Evolutionary conservation across 2,329 filamentous ascomycete genomes (phyloP).

Genomic region (Cercospora berteroae): DNA sequence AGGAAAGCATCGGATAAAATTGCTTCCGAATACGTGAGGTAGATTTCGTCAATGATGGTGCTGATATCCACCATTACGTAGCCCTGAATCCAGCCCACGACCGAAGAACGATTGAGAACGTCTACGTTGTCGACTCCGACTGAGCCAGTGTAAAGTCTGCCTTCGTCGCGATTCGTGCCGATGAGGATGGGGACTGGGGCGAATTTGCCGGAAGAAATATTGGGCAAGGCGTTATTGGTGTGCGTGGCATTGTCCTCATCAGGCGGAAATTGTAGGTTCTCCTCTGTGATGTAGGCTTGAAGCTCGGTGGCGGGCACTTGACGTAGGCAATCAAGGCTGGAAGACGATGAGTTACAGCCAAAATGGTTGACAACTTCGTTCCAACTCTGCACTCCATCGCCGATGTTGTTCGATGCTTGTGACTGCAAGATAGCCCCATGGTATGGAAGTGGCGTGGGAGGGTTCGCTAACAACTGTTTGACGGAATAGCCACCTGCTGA

Average conservation of each 20-base stretch:
- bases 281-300: slow-evolving; percentile 9
- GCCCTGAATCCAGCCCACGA: neutral
- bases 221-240: slow-evolving; percentile 4
- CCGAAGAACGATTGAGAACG: neutral
- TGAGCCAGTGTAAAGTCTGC: slow-evolving; percentile 19
- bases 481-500: slow-evolving; percentile 21
- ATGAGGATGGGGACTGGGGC: slow-evolving; percentile 25
- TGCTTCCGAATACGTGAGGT: neutral
- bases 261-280: slow-evolving; percentile 23
- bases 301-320: slow-evolving; percentile 10
- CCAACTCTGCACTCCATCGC: slow-evolving; percentile 6
- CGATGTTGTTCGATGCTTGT: neutral
- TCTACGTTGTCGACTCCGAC: neutral
- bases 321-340: slow-evolving; percentile 16
- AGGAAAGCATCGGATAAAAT: neutral
- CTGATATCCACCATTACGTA: neutral
- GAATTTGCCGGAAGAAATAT: slow-evolving; percentile 2
- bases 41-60: neutral
- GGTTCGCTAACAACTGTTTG: slow-evolving; percentile 18
- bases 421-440: slow-evolving; percentile 24
- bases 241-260: slow-evolving; percentile 44
- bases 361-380: slow-evolving; percentile 12
- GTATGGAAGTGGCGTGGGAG: slow-evolving; percentile 21
- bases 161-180: slow-evolving; percentile 33
- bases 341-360: neutral